Conservation (phyloP, 2,329 filamentous ascomycete species). For the Monilinia aucupariae region DNA sequence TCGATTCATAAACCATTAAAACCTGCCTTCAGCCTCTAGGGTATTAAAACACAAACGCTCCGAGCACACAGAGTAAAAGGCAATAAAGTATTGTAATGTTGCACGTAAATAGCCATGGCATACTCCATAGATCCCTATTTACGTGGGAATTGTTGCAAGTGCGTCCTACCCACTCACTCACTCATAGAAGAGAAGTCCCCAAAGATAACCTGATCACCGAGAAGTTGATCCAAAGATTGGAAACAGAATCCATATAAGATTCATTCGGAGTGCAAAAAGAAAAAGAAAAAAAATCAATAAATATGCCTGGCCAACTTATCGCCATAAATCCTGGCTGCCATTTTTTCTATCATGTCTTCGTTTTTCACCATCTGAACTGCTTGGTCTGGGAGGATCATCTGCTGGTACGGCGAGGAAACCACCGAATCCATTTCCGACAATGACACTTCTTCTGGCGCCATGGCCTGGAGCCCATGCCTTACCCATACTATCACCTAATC, state of each 20-base stretch:
- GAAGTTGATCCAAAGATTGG: not conserved
- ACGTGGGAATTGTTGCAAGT: not conserved
- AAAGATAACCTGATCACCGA: not conserved
- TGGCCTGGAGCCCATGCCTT: conserved; percentile 41
- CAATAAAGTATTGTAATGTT: not conserved
- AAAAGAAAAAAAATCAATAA: not conserved
- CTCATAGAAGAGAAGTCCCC: not conserved
- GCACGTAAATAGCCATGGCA: not conserved
- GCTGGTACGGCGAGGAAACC: conserved; percentile 60
- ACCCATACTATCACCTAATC: conserved; percentile 42
- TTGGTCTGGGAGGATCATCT: conserved; percentile 38
- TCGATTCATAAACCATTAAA: not conserved
- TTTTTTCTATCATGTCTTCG: conserved; percentile 3
- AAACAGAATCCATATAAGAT: not conserved
- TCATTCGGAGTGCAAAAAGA: not conserved
- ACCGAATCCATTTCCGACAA: conserved; percentile 64
- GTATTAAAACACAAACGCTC: conserved; percentile 10
- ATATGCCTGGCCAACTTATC: not conserved
- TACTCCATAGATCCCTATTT: conserved; percentile 1
- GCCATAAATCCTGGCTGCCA: conserved; percentile 15
- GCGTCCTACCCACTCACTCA: not conserved
- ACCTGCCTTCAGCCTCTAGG: not conserved
- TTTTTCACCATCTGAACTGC: conserved; percentile 29
- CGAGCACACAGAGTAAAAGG: not conserved
- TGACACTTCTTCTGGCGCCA: conserved; percentile 53